Base-by-base conservation (phyloP, 1,284 basidiomycete species). In the Cutaneotrichosporon sp. region DNA sequence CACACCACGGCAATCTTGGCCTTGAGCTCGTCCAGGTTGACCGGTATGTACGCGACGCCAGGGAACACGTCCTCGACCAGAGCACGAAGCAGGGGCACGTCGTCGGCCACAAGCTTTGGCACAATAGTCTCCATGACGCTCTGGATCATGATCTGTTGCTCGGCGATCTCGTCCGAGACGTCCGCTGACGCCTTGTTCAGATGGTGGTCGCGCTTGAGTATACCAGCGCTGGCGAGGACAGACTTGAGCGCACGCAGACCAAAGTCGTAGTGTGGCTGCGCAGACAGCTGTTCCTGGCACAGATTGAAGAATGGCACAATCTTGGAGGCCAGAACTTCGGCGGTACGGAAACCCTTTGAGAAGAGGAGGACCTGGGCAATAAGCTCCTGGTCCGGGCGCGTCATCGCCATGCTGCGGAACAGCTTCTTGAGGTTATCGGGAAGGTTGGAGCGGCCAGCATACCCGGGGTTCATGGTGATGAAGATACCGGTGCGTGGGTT, bases 341-440 rank as follows among this genome's bases (percentile, higher is more conserved):
- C 96, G 5, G 90, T 93, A 34, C 94, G 85, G 83, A 99, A 98
- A 60, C 97, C 97, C 78, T 98, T 96, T 14, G 96, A 97, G 80
- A 97, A 98, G 51, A 99, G 79, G 86, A 98, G 91, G 65, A 99
- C 97, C 76, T 99, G 96, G 2, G 96, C 96, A 64, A 99, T 99
- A 48, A 97, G 85, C 73, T 97, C 92, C 53, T 92, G 86, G 74
- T 98, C 96, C 23, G 96, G 96, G 49, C 90, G 85, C 2, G 96
- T 97, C 96, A 99, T 99, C 40, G 96, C 93, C 87, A 98, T 97
- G 56, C 89, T 93, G 58, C 63, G 62, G 64, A 72, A 70, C 2
- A 73, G 61, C 59, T 72, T 74, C 71, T 81, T 98, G 70, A 99
- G 78, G 73, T 98, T 98, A 62, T 96, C 94, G 4, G 96, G 96